A percentile compares a stretch with the other conserved stretches of the same genome.
Evolutionary conservation across 768 basidiomycete genomes (phyloP).

Genomic region (Suillus variegatus): DNA sequence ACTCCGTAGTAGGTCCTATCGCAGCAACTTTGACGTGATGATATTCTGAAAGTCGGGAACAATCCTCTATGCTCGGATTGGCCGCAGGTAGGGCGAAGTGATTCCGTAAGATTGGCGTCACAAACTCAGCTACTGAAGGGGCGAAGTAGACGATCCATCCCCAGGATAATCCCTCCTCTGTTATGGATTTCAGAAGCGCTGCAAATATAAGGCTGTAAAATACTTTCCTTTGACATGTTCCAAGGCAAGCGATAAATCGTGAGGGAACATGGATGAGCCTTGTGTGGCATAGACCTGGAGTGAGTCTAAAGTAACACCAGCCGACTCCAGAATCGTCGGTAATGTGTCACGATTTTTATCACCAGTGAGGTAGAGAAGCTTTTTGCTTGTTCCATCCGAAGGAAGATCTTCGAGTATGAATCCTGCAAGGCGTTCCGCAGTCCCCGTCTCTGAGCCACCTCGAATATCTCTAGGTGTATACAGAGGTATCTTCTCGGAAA

Average conservation of each 20-base stretch:
- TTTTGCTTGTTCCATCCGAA: constrained; percentile 10
- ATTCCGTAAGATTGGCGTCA: constrained; percentile 48
- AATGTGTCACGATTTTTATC: constrained; percentile 85
- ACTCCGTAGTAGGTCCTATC: constrained; percentile 69
- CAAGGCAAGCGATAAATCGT: constrained; percentile 40
- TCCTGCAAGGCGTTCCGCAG: constrained; percentile 62
- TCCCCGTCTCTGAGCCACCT: constrained; percentile 58
- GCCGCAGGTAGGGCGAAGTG: constrained; percentile 42
- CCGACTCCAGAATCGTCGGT: constrained; percentile 46
- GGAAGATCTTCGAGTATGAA: constrained; percentile 53
- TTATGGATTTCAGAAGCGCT: constrained; percentile 7
- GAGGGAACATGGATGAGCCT: constrained; percentile 52
- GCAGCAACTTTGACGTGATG: constrained; percentile 46
- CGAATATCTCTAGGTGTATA: constrained; percentile 42
- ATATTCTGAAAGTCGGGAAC: not conserved
- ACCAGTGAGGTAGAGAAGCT: constrained; percentile 75
- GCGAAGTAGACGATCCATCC: constrained; percentile 77
- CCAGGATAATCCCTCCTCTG: constrained; percentile 32
- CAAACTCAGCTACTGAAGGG: constrained; percentile 66
- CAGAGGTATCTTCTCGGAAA: constrained; percentile 34
- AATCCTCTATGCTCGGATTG: not conserved
- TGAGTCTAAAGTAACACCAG: constrained; percentile 44
- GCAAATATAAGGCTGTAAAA: not conserved
- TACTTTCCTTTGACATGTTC: constrained; percentile 27
- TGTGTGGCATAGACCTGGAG: constrained; percentile 75